Base-by-base conservation (phyloP, 1,284 basidiomycete species). In the Ganoderma lucidum region DNA sequence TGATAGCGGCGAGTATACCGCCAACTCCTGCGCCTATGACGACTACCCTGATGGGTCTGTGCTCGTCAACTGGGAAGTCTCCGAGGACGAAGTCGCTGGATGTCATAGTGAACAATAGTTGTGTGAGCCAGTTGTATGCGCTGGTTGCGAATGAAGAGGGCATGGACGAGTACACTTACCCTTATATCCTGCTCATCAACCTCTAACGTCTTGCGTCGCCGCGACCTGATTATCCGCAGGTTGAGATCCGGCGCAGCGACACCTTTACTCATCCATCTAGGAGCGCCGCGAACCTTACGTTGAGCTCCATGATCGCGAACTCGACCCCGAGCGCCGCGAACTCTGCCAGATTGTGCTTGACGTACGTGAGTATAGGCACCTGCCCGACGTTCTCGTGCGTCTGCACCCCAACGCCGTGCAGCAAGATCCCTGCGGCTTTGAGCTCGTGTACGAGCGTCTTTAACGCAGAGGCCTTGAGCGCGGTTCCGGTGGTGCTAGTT, bases 291-390 rank as follows among this genome's bases (percentile, higher is more conserved):
- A 88, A 87, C 51, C 85, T 81, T 70, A 89, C 85, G 74, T 90
- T 87, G 53, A 90, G 81, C 74, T 89, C 88, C 2, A 87, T 89
- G 66, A 89, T 83, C n/a, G 87, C 87, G n/a, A 90, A 83, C 69
- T 89, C 87, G 44, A 89, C 80, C 17, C 87, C 88, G n/a, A 87
- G 82, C 17, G 83, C 83, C 15, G 83, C 80, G 72, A 89, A 86
- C 62, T 82, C 80, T 74, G 83, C 75, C 41, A 87, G 72, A 70
- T 86, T 84, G 32, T 78, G 75, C 71, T 85, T 79, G 56, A 88
- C 75, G 14, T 79, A 80, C n/a, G 81, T 77, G 30, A 56, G 17
- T 2, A 30, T 15, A 2, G 86, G 85, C 17, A 88, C 81, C 62
- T 82, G 71, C 12, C 86, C 86, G 65, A 87, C 84, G 67, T 86